Evolutionary conservation across 176 grass and related monocot species (phyloP).

Genomic region (Dactylis glomerata): DNA sequence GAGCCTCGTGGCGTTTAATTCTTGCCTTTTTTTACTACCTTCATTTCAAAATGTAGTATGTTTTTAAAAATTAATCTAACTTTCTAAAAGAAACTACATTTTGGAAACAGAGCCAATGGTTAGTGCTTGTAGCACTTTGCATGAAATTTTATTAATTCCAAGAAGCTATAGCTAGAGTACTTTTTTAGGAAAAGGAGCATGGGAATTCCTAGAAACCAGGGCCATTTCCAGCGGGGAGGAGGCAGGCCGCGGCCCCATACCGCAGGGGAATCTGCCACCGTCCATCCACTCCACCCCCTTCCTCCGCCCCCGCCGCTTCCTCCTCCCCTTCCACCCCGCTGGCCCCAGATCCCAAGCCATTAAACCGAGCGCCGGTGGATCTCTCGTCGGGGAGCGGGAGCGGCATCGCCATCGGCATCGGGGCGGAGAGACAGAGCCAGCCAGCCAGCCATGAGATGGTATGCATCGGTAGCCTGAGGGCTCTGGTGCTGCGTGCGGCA

Average conservation of each 20-base stretch:
- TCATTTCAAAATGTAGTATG: no score
- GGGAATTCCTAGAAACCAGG: slow-evolving; percentile 25
- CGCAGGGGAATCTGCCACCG: slow-evolving; percentile 42
- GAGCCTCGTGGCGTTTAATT: no score
- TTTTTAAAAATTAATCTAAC: no score
- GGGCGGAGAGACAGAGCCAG: not conserved
- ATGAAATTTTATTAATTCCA: no score
- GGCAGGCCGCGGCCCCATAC: not conserved
- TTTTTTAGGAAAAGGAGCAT: not conserved
- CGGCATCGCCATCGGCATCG: not conserved
- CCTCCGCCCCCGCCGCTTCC: slow-evolving; percentile 41
- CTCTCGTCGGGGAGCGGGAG: slow-evolving; percentile 25
- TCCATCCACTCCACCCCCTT: not conserved
- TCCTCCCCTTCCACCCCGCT: slow-evolving; percentile 27
- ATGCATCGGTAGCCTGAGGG: slow-evolving; percentile 81
- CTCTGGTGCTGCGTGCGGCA: slow-evolving; percentile 59
- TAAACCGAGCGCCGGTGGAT: slow-evolving; percentile 43
- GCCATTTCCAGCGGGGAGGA: slow-evolving; percentile 1
- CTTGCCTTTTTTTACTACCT: no score
- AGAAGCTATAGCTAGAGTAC: not conserved
- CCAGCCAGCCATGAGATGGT: slow-evolving; percentile 70
- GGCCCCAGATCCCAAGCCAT: slow-evolving; percentile 37
- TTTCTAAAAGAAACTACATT: no score
- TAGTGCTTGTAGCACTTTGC: no score
- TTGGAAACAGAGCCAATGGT: no score